A percentile compares a stretch with the other conserved stretches of the same genome.
phyloP scores from a whole-genome alignment of 768 basidiomycete species.

The Mycena pura region DNA sequence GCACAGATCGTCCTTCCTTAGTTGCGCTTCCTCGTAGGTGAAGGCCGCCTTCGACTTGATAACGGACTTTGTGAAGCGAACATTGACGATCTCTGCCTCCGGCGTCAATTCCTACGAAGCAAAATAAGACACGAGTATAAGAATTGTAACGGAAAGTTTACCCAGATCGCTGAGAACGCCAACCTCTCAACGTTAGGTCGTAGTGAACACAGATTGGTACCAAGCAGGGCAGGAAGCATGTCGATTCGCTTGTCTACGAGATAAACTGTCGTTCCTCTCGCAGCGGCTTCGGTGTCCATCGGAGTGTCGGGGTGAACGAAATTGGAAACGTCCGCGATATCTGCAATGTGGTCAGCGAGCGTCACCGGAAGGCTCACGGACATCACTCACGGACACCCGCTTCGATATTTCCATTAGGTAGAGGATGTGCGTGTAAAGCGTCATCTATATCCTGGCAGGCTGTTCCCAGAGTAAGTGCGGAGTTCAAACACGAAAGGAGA shows the following conservation, averaged over 20 bases:
- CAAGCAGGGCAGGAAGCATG: slow-evolving; percentile 93
- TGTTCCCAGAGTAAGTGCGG: slow-evolving; percentile 34
- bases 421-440: slow-evolving; percentile 85
- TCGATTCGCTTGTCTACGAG: slow-evolving; percentile 98
- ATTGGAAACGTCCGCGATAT: slow-evolving; percentile 98
- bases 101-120: slow-evolving; percentile 80
- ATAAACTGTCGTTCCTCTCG: slow-evolving; percentile 96
- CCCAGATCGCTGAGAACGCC: slow-evolving; percentile 97
- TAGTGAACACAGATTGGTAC: slow-evolving; percentile 95
- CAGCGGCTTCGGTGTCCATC: slow-evolving; percentile 96
- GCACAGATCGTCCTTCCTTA: slow-evolving; percentile 90
- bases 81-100: slow-evolving; percentile 87
- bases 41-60: slow-evolving; percentile 97
- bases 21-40: slow-evolving; percentile 96
- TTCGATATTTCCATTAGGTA: slow-evolving; percentile 95
- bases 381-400: slow-evolving; percentile 92
- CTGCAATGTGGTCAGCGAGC: slow-evolving; percentile 46
- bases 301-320: slow-evolving; percentile 93
- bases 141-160: slow-evolving; percentile 38
- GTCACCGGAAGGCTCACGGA: neutral
- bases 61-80: slow-evolving; percentile 94
- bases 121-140: slow-evolving; percentile 13
- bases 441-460: slow-evolving; percentile 99
- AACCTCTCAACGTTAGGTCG: slow-evolving; percentile 91
- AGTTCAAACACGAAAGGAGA: neutral